These are phyloP conservation scores for Penicillium coprophilum DNA, from an alignment of 495 filamentous ascomycete species.

Conservation along the genomic window DNA sequence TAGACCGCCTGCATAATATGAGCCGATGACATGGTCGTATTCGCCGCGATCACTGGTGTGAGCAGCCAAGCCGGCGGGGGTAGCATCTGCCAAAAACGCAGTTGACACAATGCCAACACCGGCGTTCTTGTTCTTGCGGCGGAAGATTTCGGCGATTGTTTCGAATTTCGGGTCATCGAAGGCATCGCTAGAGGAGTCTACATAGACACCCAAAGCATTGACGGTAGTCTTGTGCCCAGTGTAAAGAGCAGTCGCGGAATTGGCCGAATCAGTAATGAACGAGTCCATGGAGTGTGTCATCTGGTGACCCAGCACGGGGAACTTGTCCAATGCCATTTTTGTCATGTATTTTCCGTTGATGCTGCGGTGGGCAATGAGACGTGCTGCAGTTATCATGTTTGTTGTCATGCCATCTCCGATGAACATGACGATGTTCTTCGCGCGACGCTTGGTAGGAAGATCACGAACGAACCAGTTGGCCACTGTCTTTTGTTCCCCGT, in stretches of 20 bases:
- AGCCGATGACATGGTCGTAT: slow-evolving; percentile 63
- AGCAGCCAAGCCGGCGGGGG: slow-evolving; percentile 64
- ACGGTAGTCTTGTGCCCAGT: slow-evolving; percentile 72
- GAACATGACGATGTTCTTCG: slow-evolving; percentile 78
- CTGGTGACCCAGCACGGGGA: slow-evolving; percentile 69
- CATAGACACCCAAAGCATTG: slow-evolving; percentile 72
- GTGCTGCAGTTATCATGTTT: slow-evolving; percentile 73
- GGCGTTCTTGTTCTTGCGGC: slow-evolving; percentile 55
- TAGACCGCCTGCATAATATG: slow-evolving; percentile 56
- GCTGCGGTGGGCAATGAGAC: slow-evolving; percentile 69
- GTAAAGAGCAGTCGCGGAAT: slow-evolving; percentile 72
- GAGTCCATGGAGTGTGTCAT: slow-evolving; percentile 72
- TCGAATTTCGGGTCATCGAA: slow-evolving; percentile 79
- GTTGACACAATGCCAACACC: slow-evolving; percentile 62
- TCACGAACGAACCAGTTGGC: slow-evolving; percentile 72
- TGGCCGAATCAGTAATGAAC: slow-evolving; percentile 77
- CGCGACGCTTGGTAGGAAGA: slow-evolving; percentile 58
- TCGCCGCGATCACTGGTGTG: slow-evolving; percentile 62
- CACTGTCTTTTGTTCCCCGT: slow-evolving; percentile 59
- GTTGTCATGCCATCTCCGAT: slow-evolving; percentile 80
- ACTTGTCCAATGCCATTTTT: slow-evolving; percentile 65
- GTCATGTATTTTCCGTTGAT: slow-evolving; percentile 74
- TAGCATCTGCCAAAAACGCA: slow-evolving; percentile 71
- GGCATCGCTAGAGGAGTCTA: slow-evolving; percentile 60
- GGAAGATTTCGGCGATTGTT: slow-evolving; percentile 69